Conservation (phyloP, 1,139 yeast genomes). For the Pichia inconspicua region DNA sequence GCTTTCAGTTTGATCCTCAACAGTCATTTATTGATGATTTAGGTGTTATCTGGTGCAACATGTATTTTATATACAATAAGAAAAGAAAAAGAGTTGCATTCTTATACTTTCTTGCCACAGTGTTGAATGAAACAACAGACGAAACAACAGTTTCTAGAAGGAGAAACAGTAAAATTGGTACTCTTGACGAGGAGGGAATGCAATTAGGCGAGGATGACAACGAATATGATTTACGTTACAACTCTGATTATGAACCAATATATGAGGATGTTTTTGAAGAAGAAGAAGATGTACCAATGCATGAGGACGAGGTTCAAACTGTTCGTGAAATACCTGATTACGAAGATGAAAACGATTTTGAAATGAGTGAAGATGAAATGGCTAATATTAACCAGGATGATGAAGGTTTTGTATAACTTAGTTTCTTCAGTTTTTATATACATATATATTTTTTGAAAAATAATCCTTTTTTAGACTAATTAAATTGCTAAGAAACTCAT, state of each 20-base stretch:
- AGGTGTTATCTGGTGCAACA: constrained; percentile 81
- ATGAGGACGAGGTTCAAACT: constrained; percentile 15
- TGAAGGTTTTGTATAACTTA: constrained; percentile 15
- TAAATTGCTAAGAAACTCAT: too few species aligned
- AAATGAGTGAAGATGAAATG: constrained; percentile 30
- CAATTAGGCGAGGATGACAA: constrained; percentile 26
- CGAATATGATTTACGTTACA: constrained; percentile 28
- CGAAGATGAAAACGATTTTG: constrained; percentile 30
- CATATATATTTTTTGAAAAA: too few species aligned
- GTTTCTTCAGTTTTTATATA: too few species aligned
- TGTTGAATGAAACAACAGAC: constrained; percentile 8
- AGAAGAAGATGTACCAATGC: constrained; percentile 18
- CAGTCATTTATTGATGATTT: constrained; percentile 70
- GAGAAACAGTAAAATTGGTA: constrained; percentile 27
- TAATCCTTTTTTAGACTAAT: too few species aligned
- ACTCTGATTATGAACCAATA: constrained; percentile 22
- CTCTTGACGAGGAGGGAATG: constrained; percentile 26
- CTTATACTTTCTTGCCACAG: constrained; percentile 46
- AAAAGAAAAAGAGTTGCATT: constrained; percentile 87
- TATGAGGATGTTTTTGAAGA: constrained; percentile 29
- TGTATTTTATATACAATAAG: constrained; percentile 89
- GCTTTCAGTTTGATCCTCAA: constrained; percentile 72
- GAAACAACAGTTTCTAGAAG: constrained; percentile 13
- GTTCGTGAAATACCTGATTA: constrained; percentile 23
- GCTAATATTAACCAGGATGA: constrained; percentile 30